Percentiles rank a stretch among this genome's conserved stretches.
Conservation (phyloP, 331 rosid genomes). For the Saraca asoca region DNA sequence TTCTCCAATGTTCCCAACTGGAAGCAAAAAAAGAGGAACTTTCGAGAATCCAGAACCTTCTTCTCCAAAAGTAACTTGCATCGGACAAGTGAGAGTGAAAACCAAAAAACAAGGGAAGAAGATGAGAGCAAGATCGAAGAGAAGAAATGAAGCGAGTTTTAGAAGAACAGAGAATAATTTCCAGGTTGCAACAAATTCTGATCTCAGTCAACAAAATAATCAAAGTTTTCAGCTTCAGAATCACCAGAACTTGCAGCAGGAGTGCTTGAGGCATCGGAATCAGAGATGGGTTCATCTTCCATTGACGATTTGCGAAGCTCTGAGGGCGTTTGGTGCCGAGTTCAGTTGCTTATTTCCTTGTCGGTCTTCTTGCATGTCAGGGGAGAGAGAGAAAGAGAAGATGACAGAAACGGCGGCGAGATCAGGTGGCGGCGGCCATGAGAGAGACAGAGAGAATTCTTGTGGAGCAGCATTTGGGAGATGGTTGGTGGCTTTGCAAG, state of each 20-base stretch:
- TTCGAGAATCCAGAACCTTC: conserved; percentile 94
- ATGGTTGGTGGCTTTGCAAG: conserved; percentile 86
- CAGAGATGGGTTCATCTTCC: conserved; percentile 93
- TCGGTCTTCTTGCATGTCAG: conserved; percentile 62
- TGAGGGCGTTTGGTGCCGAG: conserved; percentile 68
- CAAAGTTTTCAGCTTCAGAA: conserved; percentile 45
- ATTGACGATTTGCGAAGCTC: conserved; percentile 80
- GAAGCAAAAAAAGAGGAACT: conserved; percentile 61
- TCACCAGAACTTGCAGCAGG: conserved; percentile 55
- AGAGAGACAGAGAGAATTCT: conserved; percentile 47
- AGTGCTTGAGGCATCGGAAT: conserved; percentile 62
- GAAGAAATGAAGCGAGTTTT: conserved; percentile 67
- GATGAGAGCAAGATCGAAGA: conserved; percentile 64
- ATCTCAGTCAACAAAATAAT: conserved; percentile 47
- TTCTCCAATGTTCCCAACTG: conserved; percentile 89
- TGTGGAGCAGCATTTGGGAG: conserved; percentile 75
- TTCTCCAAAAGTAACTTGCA: conserved; percentile 91
- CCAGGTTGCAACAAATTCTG: conserved; percentile 31
- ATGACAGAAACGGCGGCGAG: conserved; percentile 16
- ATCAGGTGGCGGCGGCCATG: conserved; percentile 30
- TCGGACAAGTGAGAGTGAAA: conserved; percentile 92
- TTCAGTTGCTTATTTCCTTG: conserved; percentile 80
- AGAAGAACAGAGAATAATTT: conserved; percentile 43
- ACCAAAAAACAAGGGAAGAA: conserved; percentile 88
- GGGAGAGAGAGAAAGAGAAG: conserved; percentile 48